Conservation (phyloP, 768 basidiomycete genomes). For the Hemileccinum impolitum region DNA sequence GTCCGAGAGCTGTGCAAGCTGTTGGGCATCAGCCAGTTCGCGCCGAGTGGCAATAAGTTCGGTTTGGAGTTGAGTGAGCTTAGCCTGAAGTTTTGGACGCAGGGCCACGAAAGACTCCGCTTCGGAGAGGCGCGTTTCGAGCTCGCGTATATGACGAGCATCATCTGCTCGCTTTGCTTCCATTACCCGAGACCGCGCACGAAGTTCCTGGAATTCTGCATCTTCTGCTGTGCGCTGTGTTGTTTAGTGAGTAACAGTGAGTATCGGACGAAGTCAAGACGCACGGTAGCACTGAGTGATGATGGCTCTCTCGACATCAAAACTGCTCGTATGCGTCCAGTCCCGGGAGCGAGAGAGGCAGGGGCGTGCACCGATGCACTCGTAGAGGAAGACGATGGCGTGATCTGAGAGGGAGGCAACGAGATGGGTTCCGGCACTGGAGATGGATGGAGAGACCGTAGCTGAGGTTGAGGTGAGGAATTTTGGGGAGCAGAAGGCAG, state of each 20-base stretch:
- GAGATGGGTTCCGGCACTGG: constrained; percentile 11
- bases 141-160: constrained; percentile 74
- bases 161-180: constrained; percentile 89
- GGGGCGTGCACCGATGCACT: constrained; percentile 2
- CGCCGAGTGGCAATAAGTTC: constrained; percentile 76
- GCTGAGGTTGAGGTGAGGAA: constrained; percentile 28
- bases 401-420: constrained; percentile 14
- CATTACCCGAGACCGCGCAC: constrained; percentile 77
- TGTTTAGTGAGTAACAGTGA: constrained; percentile 7
- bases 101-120: constrained; percentile 80
- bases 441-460: constrained; percentile 19
- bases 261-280: constrained; percentile 1
- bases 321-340: constrained; percentile 9
- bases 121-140: constrained; percentile 81
- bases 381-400: constrained; percentile 14
- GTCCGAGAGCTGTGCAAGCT: constrained; percentile 71
- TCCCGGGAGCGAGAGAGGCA: neutral
- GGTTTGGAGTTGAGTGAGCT: constrained; percentile 75
- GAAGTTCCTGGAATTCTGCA: constrained; percentile 72
- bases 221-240: constrained; percentile 42
- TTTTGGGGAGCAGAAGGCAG: constrained; percentile 35
- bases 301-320: constrained; percentile 27
- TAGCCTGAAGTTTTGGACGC: constrained; percentile 88
- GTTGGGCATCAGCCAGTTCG: constrained; percentile 71
- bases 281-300: constrained; percentile 22